A percentile compares a stretch with the other conserved stretches of the same genome.
phyloP scores from a whole-genome alignment of 1,139 yeast species.

The Yamadazyma songkhlaensis region DNA sequence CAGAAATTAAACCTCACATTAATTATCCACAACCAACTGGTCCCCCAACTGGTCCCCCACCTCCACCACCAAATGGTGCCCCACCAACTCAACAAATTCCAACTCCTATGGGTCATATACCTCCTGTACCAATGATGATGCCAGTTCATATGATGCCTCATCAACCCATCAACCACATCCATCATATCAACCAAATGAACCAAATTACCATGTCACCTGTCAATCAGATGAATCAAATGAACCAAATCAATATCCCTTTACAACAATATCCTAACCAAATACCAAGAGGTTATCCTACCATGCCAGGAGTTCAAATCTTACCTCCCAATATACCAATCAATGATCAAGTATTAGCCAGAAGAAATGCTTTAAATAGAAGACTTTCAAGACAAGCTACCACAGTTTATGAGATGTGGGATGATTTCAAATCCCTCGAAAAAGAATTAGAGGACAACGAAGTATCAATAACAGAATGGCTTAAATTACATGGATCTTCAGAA shows the following conservation, averaged over 20 bases:
- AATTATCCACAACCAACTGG: no score
- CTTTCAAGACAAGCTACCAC: constrained; percentile 33
- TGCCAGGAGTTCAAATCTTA: no score
- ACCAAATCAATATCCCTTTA: no score
- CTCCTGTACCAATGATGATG: constrained; percentile 2
- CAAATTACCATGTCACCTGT: no score
- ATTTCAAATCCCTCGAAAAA: constrained; percentile 30
- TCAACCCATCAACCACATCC: neutral
- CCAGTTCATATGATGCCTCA: neutral
- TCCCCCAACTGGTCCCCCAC: constrained; percentile 2
- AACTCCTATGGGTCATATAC: neutral
- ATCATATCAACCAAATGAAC: neutral
- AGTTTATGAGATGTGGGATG: constrained; percentile 40
- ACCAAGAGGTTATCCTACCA: no score
- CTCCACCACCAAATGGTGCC: constrained; percentile 5
- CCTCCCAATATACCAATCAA: neutral
- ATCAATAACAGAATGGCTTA: constrained; percentile 34
- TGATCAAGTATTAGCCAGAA: constrained; percentile 15
- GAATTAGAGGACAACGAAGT: constrained; percentile 27
- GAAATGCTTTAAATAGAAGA: constrained; percentile 23
- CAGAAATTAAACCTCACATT: no score
- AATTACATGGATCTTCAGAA: constrained; percentile 34
- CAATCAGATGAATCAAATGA: no score
- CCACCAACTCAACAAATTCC: constrained; percentile 3
- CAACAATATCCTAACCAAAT: no score